Evolutionary conservation across 1,284 basidiomycete species (phyloP), one percentile per base, ranked within the genome.

Genomic region (Phylloboletellus chloephorus): DNA sequence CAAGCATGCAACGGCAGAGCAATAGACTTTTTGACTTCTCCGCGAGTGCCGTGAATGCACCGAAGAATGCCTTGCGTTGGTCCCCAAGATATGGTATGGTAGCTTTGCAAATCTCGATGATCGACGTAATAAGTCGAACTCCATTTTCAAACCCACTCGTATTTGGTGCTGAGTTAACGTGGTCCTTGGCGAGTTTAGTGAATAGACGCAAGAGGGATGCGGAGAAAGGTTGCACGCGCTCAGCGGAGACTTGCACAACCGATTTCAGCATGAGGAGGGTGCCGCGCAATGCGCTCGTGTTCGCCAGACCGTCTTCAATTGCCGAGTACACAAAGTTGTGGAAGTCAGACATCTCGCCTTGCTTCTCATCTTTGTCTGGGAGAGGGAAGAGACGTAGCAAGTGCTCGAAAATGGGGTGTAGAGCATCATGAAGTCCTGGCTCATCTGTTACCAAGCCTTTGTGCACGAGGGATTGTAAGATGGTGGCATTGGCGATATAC

Each of bases 1-100:
- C 85, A 16, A 99, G 76, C 51, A 98, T 76, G 61, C 88, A 94
- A 9, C 79, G 80, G 61, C 91, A 94, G 1, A 99, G 74, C 11
- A 76, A 67, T 10, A 74, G 58, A 54, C 84, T 95, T 54, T 87
- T 83, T n/a, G 93, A 96, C 62, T 94, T 92, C 56, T 98, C 95
- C 30, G 94, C 83, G 23, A 98, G 73, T 36, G 84, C 79, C 13
- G 84, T 79, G 39, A 97, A 76, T 3, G 75, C 74, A 41, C 69
- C 82, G 37, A 95, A 69, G 46, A 97, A 74, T 68, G 79, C 82
- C 46, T 77, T 73, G 31, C 84, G 73, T 50, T 84, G 80, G 26
- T 90, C 86, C 5, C 75, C 79, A 12, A 88, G 72, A 48, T 75
- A 74, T 5, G 74, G 69, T 16, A 86, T 70, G 4, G 79, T 74